phyloP scores from a whole-genome alignment of 2,329 filamentous ascomycete species.

The Lecanosticta acicola region DNA sequence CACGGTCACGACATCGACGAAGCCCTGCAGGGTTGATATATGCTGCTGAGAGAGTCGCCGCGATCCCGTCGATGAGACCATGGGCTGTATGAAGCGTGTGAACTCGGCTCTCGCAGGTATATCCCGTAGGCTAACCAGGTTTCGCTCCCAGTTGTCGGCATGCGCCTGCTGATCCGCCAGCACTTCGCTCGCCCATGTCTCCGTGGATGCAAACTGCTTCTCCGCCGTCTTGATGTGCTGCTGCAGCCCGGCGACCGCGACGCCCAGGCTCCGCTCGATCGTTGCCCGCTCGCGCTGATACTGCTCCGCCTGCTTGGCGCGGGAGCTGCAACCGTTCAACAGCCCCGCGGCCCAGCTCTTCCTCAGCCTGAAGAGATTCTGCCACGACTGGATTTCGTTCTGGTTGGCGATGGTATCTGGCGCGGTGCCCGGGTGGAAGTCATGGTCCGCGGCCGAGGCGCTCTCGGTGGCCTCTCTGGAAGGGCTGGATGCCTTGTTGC shows the following conservation, averaged over 20 bases:
- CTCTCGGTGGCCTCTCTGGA: slow-evolving; percentile 39
- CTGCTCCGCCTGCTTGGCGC: slow-evolving; percentile 57
- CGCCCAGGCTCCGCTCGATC: slow-evolving; percentile 73
- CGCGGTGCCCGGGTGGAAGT: slow-evolving; percentile 53
- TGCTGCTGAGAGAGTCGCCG: slow-evolving; percentile 34
- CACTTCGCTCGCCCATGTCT: slow-evolving; percentile 63
- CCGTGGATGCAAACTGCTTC: slow-evolving; percentile 64
- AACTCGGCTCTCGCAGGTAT: slow-evolving; percentile 63
- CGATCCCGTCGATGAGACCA: slow-evolving; percentile 13
- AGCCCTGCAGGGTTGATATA: slow-evolving; percentile 62
- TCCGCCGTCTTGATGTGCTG: slow-evolving; percentile 67
- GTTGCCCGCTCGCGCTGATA: slow-evolving; percentile 68
- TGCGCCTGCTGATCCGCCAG: slow-evolving; percentile 63
- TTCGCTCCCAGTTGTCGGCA: slow-evolving; percentile 61
- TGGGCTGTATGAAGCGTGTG: slow-evolving; percentile 42
- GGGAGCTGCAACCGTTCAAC: slow-evolving; percentile 61
- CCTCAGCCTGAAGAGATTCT: slow-evolving; percentile 73
- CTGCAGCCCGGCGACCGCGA: slow-evolving; percentile 80
- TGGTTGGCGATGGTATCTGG: slow-evolving; percentile 81
- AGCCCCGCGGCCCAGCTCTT: slow-evolving; percentile 71
- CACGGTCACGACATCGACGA: slow-evolving; percentile 69
- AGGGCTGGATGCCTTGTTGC: slow-evolving; percentile 26
- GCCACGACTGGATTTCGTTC: slow-evolving; percentile 80
- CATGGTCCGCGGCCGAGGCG: slow-evolving; percentile 37
- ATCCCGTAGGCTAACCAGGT: slow-evolving; percentile 58